Conservation (phyloP, 768 basidiomycete genomes). For the Suillus ampliporus region DNA sequence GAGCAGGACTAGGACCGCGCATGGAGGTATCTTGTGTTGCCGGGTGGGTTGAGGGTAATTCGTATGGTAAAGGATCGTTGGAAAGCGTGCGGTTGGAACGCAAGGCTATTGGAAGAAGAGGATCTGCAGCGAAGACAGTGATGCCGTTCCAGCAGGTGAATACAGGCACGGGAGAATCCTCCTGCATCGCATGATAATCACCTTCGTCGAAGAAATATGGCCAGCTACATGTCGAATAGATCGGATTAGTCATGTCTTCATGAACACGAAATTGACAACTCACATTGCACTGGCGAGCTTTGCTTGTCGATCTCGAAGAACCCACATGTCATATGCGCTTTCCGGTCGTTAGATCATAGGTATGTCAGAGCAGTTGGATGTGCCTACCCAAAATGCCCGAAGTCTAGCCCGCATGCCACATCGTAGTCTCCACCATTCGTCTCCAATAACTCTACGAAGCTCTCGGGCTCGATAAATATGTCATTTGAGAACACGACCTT, state of each 20-base stretch:
- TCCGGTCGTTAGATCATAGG: not conserved
- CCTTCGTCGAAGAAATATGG: slow-evolving; percentile 49
- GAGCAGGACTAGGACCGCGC: slow-evolving; percentile 31
- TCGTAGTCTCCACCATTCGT: slow-evolving; percentile 47
- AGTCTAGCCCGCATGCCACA: slow-evolving; percentile 50
- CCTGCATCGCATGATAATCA: slow-evolving; percentile 40
- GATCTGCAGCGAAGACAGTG: slow-evolving; percentile 45
- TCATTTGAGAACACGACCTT: slow-evolving; percentile 50
- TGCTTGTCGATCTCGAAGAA: slow-evolving; percentile 41
- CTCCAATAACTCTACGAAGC: slow-evolving; percentile 44
- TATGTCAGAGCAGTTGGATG: too few relatives aligned
- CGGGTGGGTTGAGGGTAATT: slow-evolving; percentile 38
- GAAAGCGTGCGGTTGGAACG: slow-evolving; percentile 47
- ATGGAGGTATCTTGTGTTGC: slow-evolving; percentile 19
- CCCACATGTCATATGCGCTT: slow-evolving; percentile 46
- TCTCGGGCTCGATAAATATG: slow-evolving; percentile 46
- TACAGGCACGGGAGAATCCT: slow-evolving; percentile 48
- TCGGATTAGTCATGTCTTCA: not conserved
- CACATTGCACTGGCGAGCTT: slow-evolving; percentile 23
- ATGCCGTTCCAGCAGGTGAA: slow-evolving; percentile 55
- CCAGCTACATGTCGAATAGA: slow-evolving; percentile 31
- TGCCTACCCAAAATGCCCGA: slow-evolving; percentile 37
- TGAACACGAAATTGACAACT: not conserved
- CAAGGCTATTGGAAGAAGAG: slow-evolving; percentile 44
- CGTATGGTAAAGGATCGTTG: slow-evolving; percentile 30